Base-by-base conservation (phyloP, 768 basidiomycete genomes). In the Pisolithus marmoratus region DNA sequence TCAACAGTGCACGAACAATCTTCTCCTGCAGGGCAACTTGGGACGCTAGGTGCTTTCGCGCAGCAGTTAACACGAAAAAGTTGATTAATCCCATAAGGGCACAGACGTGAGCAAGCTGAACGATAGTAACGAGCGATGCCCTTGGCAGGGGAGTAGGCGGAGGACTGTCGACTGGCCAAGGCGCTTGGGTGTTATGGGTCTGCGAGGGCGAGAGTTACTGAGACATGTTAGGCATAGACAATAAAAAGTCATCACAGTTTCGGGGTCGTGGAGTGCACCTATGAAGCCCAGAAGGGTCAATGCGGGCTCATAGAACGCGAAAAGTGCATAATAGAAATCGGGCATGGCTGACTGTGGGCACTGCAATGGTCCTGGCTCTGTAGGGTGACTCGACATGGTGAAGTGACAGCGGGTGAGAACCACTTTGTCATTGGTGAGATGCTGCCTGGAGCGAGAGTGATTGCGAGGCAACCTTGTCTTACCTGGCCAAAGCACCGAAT, bases 71-170 rank as follows among this genome's bases (percentile, higher is more conserved):
- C 43, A 89, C 67, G 64, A 82, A 88, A 52, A 81, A 59, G 61
- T 89, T 90, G 52, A 90, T 62, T 51, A 86, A 60, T 12, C 88
- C 88, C 56, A 90, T 66, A 24, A 90, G 80, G 38, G 80, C 85
- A 58, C 86, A 87, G 47, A 86, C 86, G 58, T 90, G 84, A 2
- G 83, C 86, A 49, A 90, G 83, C 61, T 90, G 88, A 43, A 85
- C 68, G 54, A 87, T 70, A 1, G 85, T 87, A 46, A 90, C 84
- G 22, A 80, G 64, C 12, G 87, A 82, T 1, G 87, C 87, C 31
- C 61, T 74, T 1, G 83, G 80, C 17, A 87, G 72, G 29, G 61
- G 48, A 2, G 68, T 60, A 15, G 80, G 78, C 34, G 85, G 81
- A 6, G 70, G 62, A 38, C 57, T 69, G 51, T 70, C 67, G 22